Base-by-base conservation (phyloP, 2,329 filamentous ascomycete genomes). In the Cladophialophora bantiana region DNA sequence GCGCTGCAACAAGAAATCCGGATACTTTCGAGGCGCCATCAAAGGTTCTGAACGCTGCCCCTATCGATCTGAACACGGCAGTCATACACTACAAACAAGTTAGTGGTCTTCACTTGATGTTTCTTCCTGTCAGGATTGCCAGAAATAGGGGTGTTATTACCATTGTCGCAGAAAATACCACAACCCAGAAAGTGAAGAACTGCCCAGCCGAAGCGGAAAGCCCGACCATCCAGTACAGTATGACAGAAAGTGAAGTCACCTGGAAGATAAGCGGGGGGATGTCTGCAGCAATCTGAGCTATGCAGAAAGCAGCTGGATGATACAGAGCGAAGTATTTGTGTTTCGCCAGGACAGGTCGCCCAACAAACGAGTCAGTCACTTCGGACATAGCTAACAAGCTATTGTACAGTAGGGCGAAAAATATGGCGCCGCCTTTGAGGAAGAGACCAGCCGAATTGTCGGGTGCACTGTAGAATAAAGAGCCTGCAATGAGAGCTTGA, bases 291-390 rank as follows among this genome's bases (percentile, higher is more conserved):
- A 96, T 95, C 9, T 91, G 95, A 0, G 91, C 88, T 66, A 92
- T 84, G n/a, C 93, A 91, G 83, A 97, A 93, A 15, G 93, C 90
- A 12, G 90, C 93, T 0, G 94, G 92, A 74, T 96, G 94, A 74
- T 97, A 96, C 26, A 97, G 84, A 18, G 93, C 93, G 76, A 96
- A 97, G 65, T 90, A 88, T 64, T 85, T 82, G 73, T 97, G 94
- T 77, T 97, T 97, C 76, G 97, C 93, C 67, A 97, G 92, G 73
- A 97, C 96, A 0, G 91, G 90, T 40, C 94, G 90, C 85, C 96
- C 93, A 1, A 91, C 87, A 76, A 95, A 97, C 4, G 96, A 84
- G 0, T 91, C 93, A 38, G 54, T 35, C 36, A 67, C 65, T 56
- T 53, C 89, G 1, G 86, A 84, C 83, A 91, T 86, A 26, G 88